phyloP scores from a whole-genome alignment of 2,329 filamentous ascomycete genomes.

The Penicillium palitans region DNA sequence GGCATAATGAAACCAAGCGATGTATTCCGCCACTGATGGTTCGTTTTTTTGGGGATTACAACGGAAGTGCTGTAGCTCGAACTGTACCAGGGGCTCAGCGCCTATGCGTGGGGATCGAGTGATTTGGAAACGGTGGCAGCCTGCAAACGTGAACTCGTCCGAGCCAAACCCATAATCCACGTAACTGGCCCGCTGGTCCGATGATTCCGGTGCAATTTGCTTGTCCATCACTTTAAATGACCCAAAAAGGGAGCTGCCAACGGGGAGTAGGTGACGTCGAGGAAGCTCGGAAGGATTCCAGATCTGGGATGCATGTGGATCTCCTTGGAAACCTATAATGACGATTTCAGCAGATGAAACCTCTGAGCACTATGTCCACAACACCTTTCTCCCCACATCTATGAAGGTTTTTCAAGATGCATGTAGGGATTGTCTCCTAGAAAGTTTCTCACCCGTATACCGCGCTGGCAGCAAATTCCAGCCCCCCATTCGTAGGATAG shows the following conservation, averaged over 20 bases:
- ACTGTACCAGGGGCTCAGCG: not conserved
- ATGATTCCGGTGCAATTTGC: not conserved
- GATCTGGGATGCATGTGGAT: not conserved
- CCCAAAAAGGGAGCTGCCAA: not conserved
- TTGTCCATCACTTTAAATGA: not conserved
- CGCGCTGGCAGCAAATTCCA: not conserved
- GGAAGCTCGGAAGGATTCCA: not conserved
- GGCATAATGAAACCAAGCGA: not conserved
- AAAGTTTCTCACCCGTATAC: not conserved
- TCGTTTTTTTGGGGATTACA: not conserved
- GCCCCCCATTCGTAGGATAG: not conserved
- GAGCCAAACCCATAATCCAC: not conserved
- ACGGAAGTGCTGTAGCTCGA: not conserved
- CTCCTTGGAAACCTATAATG: not conserved
- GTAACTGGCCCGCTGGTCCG: not conserved
- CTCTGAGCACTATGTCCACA: not conserved
- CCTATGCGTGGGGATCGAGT: not conserved
- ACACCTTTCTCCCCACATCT: not conserved
- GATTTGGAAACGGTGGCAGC: not conserved
- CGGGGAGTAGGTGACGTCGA: not conserved
- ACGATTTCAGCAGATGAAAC: not conserved
- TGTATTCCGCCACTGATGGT: not conserved
- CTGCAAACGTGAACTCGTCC: not conserved
- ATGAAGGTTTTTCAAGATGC: not conserved
- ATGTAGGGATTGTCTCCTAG: not conserved